A percentile compares a stretch with the other conserved stretches of the same genome.
phyloP scores from a whole-genome alignment of 306 rosid genomes.

The Sphenostylis stenocarpa region DNA sequence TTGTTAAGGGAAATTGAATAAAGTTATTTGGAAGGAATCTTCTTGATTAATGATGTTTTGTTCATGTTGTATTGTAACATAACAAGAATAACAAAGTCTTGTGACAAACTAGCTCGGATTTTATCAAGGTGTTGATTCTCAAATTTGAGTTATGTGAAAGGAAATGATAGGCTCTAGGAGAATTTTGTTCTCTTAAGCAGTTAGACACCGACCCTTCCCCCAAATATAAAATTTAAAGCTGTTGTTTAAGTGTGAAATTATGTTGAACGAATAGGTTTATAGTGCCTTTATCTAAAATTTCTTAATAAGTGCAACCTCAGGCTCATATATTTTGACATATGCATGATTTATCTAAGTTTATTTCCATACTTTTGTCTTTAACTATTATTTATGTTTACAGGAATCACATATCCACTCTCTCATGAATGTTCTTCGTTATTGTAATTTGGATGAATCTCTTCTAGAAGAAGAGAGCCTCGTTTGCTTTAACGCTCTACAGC shows the following conservation, averaged over 20 bases:
- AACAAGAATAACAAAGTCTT: background rate
- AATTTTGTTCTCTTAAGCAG: background rate
- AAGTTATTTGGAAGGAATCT: background rate
- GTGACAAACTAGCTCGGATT: background rate
- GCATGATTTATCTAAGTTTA: background rate
- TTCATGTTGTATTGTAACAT: background rate
- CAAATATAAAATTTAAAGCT: background rate
- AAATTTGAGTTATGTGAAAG: background rate
- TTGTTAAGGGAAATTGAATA: background rate
- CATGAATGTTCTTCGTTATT: constrained; percentile 93
- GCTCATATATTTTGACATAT: background rate
- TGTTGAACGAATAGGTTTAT: background rate
- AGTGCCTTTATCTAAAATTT: constrained; percentile 7
- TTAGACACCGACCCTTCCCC: background rate
- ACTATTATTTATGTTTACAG: constrained; percentile 44
- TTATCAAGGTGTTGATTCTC: background rate
- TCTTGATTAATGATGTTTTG: background rate
- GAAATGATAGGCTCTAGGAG: background rate
- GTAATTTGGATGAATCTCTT: constrained; percentile 94
- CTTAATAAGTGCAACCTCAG: background rate
- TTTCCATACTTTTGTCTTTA: background rate
- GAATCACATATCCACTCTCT: constrained; percentile 97
- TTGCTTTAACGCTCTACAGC: constrained; percentile 70
- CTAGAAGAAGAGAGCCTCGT: constrained; percentile 85
- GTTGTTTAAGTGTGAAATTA: background rate